A percentile compares a stretch with the other conserved stretches of the same genome.
phyloP scores from a whole-genome alignment of 176 grass and related monocot species.

The Oryza glumipatula region DNA sequence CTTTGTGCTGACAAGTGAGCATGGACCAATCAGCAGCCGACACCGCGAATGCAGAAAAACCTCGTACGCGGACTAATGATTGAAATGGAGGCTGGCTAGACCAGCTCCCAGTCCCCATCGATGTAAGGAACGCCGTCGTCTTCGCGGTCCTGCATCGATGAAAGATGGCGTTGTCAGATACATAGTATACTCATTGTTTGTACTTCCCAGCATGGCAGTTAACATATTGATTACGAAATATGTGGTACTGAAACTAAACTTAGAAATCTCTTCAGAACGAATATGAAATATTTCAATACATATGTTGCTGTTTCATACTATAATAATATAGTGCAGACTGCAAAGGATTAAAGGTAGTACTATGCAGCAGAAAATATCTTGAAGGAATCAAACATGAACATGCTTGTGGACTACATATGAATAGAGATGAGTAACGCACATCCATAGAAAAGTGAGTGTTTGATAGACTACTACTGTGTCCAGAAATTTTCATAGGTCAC shows the following conservation, averaged over 20 bases:
- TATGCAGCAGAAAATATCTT: neutral
- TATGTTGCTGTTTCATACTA: neutral
- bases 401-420: neutral
- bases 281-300: neutral
- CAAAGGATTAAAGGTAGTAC: neutral
- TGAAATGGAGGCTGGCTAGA: constrained; percentile 34
- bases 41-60: constrained; percentile 41
- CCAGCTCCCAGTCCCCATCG: constrained; percentile 54
- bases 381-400: neutral
- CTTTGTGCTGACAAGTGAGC: constrained; percentile 33
- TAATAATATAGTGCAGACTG: neutral
- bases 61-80: constrained; percentile 15
- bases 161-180: constrained; percentile 6
- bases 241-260: neutral
- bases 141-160: constrained; percentile 33
- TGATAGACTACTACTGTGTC: neutral
- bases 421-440: neutral
- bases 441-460: neutral
- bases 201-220: neutral
- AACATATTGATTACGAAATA: neutral
- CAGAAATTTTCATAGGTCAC: neutral
- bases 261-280: neutral
- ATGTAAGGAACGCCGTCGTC: constrained; percentile 33
- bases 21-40: constrained; percentile 41
- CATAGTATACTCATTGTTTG: neutral